Evolutionary conservation across 192 early-diverging fungal species (phyloP).

Genomic region (Lobosporangium transversale): DNA sequence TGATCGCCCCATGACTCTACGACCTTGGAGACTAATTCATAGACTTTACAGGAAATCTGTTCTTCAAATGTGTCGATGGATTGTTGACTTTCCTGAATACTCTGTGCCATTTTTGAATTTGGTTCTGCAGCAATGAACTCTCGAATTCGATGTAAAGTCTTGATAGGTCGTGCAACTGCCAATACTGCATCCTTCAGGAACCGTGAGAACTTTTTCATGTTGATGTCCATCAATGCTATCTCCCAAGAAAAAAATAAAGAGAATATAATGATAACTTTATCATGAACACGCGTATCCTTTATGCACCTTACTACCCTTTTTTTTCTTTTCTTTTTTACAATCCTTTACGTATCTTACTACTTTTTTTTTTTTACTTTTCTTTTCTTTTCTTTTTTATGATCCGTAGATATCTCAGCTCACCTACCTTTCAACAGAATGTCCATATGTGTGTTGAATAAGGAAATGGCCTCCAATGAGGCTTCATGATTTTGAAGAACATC

Average conservation of each 20-base stretch:
- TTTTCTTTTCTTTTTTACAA: no score
- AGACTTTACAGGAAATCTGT: conserved; percentile 14
- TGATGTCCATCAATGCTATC: conserved; percentile 25
- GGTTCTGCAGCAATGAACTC: conserved; percentile 32
- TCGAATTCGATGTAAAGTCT: conserved; percentile 25
- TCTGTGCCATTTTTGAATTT: not conserved
- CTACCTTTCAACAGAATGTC: conserved; percentile 21
- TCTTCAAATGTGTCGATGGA: conserved; percentile 25
- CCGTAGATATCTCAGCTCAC: no score
- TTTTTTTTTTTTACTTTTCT: no score
- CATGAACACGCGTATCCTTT: no score
- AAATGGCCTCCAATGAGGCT: conserved; percentile 13
- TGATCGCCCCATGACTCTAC: conserved; percentile 12
- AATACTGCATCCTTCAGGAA: conserved; percentile 34
- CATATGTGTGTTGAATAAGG: conserved; percentile 33
- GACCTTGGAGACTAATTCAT: conserved; percentile 9
- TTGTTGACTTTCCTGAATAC: conserved; percentile 7
- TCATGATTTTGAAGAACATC: conserved; percentile 25
- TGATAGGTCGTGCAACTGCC: conserved; percentile 30
- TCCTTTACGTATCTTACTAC: no score
- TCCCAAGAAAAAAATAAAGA: not conserved
- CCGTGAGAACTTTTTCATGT: conserved; percentile 37
- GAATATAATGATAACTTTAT: no score
- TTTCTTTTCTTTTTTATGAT: no score
- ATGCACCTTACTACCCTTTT: no score